Conservation (phyloP, 1,284 basidiomycete genomes). For the Cystobasidium pallidum region DNA sequence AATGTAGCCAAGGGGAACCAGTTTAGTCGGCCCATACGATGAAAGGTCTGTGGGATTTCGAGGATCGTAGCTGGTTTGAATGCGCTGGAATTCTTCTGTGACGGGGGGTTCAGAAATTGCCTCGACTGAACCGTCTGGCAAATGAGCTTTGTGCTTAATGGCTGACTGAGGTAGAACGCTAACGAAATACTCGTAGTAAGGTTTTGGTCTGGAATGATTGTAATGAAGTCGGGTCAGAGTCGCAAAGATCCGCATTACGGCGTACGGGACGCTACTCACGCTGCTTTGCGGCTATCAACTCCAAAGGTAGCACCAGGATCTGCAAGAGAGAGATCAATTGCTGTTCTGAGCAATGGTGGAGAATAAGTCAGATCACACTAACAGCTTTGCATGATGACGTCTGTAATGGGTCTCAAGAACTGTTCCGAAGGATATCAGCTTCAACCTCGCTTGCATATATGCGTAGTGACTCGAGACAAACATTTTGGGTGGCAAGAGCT, state of each 20-base stretch:
- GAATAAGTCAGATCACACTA: not conserved
- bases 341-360: not conserved
- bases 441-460: not conserved
- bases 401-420: conserved; percentile 12
- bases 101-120: not conserved
- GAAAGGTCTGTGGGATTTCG: conserved; percentile 17
- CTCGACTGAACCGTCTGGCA: conserved; percentile 1
- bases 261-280: conserved; percentile 5
- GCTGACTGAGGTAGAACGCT: conserved; percentile 12
- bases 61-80: conserved; percentile 46
- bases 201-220: not conserved
- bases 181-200: conserved; percentile 33
- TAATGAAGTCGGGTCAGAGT: no score
- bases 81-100: conserved; percentile 10
- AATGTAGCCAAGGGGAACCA: conserved; percentile 49
- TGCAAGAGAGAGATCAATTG: not conserved
- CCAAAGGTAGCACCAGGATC: conserved; percentile 26
- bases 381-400: conserved; percentile 23
- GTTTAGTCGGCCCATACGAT: conserved; percentile 46
- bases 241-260: not conserved
- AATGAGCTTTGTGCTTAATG: conserved; percentile 22
- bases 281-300: conserved; percentile 10
- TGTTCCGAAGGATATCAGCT: not conserved
- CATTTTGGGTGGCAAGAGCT: conserved; percentile 47
- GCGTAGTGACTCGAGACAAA: not conserved